These are phyloP conservation scores for Capsicum chinense DNA, from an alignment of 257 asterid species.

Conservation along the genomic window DNA sequence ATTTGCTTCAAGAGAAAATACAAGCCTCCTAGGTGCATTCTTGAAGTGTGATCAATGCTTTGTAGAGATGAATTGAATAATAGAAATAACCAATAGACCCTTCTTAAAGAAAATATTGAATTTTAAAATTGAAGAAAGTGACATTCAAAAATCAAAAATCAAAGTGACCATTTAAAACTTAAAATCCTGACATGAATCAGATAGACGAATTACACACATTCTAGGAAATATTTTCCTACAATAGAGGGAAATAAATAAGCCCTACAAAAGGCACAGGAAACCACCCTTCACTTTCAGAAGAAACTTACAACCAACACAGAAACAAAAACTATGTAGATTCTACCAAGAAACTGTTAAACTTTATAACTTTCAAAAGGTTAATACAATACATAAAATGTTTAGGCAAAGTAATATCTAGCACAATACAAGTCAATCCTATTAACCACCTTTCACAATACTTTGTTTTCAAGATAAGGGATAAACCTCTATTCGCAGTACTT, in stretches of 20 bases:
- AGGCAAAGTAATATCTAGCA: not conserved
- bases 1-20: constrained; percentile 52
- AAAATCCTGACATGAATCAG: not conserved
- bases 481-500: too few species aligned
- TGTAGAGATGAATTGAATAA: constrained; percentile 50
- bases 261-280: too few species aligned
- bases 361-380: not conserved
- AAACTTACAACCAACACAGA: not conserved
- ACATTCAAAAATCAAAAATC: too few species aligned
- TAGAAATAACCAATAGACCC: too few species aligned
- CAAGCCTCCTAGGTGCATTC: constrained; percentile 52
- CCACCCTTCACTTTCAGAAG: not conserved
- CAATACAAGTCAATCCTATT: not conserved
- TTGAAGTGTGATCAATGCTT: constrained; percentile 55
- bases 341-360: not conserved
- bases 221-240: not conserved
- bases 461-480: too few species aligned
- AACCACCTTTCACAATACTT: too few species aligned
- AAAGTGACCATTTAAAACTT: too few species aligned
- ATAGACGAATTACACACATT: not conserved
- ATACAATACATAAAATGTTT: not conserved
- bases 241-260: too few species aligned
- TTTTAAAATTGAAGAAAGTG: too few species aligned
- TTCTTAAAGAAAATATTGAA: too few species aligned
- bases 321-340: too few species aligned